These are phyloP conservation scores for Bimuria novae-zelandiae DNA, from an alignment of 2,329 filamentous ascomycete genomes.

Conservation along the genomic window DNA sequence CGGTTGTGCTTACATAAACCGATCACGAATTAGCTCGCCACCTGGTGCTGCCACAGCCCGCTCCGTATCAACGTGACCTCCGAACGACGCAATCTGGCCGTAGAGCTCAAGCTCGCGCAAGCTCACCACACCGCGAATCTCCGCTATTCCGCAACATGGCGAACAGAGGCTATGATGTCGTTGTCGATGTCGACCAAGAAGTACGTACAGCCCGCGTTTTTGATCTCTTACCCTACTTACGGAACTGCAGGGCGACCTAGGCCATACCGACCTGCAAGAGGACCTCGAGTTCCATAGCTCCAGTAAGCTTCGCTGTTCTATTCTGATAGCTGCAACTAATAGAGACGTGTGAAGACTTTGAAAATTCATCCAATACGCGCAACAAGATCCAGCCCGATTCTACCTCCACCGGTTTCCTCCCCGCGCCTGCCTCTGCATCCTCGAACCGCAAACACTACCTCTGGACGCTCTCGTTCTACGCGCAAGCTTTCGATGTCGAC, in stretches of 20 bases:
- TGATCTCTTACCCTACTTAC: slow-evolving; percentile 18
- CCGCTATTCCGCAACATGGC: slow-evolving; percentile 60
- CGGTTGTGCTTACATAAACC: too few relatives aligned
- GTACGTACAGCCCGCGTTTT: slow-evolving; percentile 56
- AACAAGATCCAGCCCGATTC: slow-evolving; percentile 54
- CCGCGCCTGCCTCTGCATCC: slow-evolving; percentile 32
- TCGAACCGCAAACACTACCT: slow-evolving; percentile 74
- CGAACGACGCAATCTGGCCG: slow-evolving; percentile 43
- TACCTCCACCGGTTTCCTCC: slow-evolving; percentile 46
- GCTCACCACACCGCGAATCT: slow-evolving; percentile 20
- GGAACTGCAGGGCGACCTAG: slow-evolving; percentile 81
- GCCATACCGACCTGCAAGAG: slow-evolving; percentile 96
- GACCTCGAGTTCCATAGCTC: slow-evolving; percentile 99
- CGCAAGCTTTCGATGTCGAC: slow-evolving; percentile 98
- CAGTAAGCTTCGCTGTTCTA: slow-evolving; percentile 51
- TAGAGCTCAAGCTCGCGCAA: slow-evolving; percentile 30
- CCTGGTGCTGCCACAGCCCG: too few relatives aligned
- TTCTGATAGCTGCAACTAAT: slow-evolving; percentile 3
- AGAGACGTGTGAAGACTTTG: slow-evolving; percentile 63
- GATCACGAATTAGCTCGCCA: too few relatives aligned
- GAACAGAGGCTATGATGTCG: slow-evolving; percentile 91
- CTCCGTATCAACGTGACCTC: slow-evolving; percentile 30
- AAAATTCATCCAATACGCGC: slow-evolving; percentile 58
- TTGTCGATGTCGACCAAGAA: slow-evolving; percentile 97
- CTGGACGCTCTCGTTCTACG: slow-evolving; percentile 92